These are phyloP conservation scores for Perkinsus chesapeaki DNA, from an alignment of 169 alveolate genomes.

Conservation along the genomic window DNA sequence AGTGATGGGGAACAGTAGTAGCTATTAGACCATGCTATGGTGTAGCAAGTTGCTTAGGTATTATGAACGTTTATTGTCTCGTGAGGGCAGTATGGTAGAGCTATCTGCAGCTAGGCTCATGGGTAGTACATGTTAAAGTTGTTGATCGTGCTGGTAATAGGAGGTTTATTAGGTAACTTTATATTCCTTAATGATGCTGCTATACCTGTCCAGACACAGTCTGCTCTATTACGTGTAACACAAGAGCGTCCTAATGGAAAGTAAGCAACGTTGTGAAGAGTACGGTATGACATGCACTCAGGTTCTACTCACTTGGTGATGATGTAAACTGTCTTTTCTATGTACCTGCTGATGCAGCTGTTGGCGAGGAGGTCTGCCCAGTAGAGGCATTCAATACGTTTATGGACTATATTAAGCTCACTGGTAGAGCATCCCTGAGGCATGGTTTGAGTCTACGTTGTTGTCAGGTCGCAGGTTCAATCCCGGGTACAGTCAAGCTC, in stretches of 20 bases:
- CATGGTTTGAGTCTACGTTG: background rate
- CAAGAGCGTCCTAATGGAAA: background rate
- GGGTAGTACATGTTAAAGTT: background rate
- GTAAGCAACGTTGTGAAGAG: background rate
- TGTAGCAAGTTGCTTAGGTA: background rate
- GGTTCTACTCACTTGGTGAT: constrained; percentile 26
- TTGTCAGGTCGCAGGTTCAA: constrained; percentile 18
- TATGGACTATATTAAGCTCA: constrained; percentile 21
- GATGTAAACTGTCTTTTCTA: constrained; percentile 36
- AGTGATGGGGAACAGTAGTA: constrained; percentile 21
- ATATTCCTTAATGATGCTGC: constrained; percentile 21
- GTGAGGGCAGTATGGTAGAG: constrained; percentile 11
- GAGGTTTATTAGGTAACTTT: background rate
- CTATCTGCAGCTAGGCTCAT: constrained; percentile 24
- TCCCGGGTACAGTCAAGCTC: constrained; percentile 22
- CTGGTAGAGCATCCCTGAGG: background rate
- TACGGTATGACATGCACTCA: background rate
- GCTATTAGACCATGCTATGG: background rate
- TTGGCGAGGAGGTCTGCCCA: background rate
- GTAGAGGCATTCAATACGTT: background rate
- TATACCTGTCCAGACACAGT: constrained; percentile 20
- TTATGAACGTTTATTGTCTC: background rate
- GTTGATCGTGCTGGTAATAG: background rate
- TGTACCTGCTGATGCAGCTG: constrained; percentile 19
- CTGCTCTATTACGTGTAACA: background rate